phyloP scores from a whole-genome alignment of 164 flowering plant genomes.

The Tetrastigma voinierianum region DNA sequence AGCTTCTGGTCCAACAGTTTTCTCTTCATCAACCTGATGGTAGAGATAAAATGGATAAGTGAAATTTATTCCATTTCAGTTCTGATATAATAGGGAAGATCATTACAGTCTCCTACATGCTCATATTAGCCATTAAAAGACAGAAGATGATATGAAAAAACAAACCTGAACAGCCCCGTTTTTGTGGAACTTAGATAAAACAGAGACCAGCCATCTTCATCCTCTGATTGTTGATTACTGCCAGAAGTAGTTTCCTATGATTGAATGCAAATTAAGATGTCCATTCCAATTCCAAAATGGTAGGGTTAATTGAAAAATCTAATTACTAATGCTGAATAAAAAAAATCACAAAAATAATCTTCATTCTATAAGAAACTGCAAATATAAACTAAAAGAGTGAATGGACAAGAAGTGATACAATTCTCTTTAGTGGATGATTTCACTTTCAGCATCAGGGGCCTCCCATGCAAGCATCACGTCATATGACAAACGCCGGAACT shows the following conservation, averaged over 20 bases:
- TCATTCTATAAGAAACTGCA: background rate
- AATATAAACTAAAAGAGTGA: constrained; percentile 14
- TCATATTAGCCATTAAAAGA: background rate
- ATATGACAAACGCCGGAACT: constrained; percentile 60
- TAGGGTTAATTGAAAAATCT: background rate
- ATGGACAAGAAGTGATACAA: constrained; percentile 4
- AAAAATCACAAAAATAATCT: background rate
- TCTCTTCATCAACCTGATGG: constrained; percentile 71
- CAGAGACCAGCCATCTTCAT: constrained; percentile 76
- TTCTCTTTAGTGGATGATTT: constrained; percentile 37
- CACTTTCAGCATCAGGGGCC: constrained; percentile 40
- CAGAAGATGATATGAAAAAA: background rate
- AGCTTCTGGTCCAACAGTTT: constrained; percentile 84
- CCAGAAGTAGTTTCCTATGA: constrained; percentile 42
- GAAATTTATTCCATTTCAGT: background rate
- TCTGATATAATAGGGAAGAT: background rate
- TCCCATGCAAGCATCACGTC: constrained; percentile 99
- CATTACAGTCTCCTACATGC: background rate
- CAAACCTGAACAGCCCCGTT: constrained; percentile 89
- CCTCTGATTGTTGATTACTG: constrained; percentile 41
- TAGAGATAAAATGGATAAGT: background rate
- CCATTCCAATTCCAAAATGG: constrained; percentile 6
- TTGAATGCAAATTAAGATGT: constrained; percentile 1
- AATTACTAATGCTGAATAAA: too few species aligned
- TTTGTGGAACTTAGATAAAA: constrained; percentile 68